Evolutionary conservation across 805 yeast genomes (phyloP).

Genomic region (Ogataea paraovalis): DNA sequence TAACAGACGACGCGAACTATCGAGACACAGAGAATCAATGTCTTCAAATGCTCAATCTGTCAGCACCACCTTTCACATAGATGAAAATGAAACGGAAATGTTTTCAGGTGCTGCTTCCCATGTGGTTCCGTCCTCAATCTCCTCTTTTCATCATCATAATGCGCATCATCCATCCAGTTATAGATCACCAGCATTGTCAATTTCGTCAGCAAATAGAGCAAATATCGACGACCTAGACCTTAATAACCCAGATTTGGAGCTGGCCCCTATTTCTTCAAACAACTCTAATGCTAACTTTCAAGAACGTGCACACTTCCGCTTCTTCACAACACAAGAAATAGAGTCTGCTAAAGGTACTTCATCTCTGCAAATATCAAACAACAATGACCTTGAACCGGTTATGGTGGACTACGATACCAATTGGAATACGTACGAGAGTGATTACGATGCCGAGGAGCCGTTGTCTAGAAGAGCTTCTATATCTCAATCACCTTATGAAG

Average conservation of each 20-base stretch:
- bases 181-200: constrained; percentile 23
- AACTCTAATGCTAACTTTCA: constrained; percentile 34
- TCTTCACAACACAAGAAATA: constrained; percentile 79
- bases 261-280: constrained; percentile 34
- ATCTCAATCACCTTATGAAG: not conserved
- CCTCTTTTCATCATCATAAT: constrained; percentile 65
- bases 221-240: constrained; percentile 5
- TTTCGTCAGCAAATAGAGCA: constrained; percentile 1
- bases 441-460: constrained; percentile 20
- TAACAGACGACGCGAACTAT: constrained; percentile 18
- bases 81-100: constrained; percentile 66
- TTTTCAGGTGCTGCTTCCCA: constrained; percentile 77
- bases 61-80: constrained; percentile 28
- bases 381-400: constrained; percentile 25
- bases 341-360: constrained; percentile 87
- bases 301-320: constrained; percentile 55
- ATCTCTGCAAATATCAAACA: constrained; percentile 52
- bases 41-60: constrained; percentile 19
- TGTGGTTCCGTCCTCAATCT: constrained; percentile 71
- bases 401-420: constrained; percentile 69
- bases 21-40: constrained; percentile 30
- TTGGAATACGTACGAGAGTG: constrained; percentile 65
- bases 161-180: constrained; percentile 6
- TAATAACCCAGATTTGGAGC: constrained; percentile 22
- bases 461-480: constrained; percentile 6